phyloP scores from a whole-genome alignment of 306 rosid genomes.

The Cicer arietinum region DNA sequence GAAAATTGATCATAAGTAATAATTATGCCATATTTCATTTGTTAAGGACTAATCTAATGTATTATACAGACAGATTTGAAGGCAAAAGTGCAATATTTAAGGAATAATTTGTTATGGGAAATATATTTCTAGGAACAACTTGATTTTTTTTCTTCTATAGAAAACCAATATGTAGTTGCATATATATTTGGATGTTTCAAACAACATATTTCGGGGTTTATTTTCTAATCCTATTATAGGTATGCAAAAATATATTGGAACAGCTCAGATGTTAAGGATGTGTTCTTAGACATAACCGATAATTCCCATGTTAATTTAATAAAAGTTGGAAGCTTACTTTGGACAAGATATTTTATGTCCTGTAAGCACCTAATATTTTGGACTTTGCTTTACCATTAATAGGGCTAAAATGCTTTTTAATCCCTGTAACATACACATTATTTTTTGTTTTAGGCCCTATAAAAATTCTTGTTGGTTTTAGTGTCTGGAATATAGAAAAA shows the following conservation, averaged over 20 bases:
- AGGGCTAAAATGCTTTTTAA: not conserved
- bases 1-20: not conserved
- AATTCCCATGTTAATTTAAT: not conserved
- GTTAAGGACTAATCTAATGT: slow-evolving; percentile 3
- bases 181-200: too few species aligned
- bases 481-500: not conserved
- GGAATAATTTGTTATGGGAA: not conserved
- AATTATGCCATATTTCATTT: not conserved
- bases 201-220: too few species aligned
- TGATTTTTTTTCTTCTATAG: not conserved
- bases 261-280: too few species aligned
- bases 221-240: too few species aligned
- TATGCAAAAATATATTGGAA: too few species aligned
- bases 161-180: not conserved
- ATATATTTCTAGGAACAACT: not conserved
- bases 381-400: not conserved
- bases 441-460: too few species aligned
- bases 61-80: not conserved
- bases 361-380: slow-evolving; percentile 16
- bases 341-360: not conserved
- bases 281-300: not conserved
- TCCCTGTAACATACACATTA: not conserved
- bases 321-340: not conserved
- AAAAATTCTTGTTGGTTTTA: too few species aligned
- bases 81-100: slow-evolving; percentile 1